Percentiles rank a stretch among this genome's conserved stretches.
phyloP scores from a whole-genome alignment of 1,284 basidiomycete species.

The Marasmius sp. region DNA sequence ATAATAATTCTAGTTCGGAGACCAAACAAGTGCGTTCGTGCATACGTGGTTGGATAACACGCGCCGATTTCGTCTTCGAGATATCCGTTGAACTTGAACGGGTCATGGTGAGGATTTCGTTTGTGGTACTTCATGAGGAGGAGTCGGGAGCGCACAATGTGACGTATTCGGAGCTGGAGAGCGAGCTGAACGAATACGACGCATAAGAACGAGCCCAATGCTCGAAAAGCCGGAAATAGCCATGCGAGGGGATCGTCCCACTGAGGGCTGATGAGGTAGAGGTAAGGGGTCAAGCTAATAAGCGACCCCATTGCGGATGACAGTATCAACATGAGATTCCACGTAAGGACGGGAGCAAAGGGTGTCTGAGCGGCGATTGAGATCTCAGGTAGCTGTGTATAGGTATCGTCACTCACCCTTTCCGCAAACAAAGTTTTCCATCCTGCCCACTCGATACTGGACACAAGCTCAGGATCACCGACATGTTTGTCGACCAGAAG shows the following conservation, averaged over 20 bases:
- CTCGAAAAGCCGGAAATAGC: neutral
- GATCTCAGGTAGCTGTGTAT: neutral
- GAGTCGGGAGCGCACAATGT: neutral
- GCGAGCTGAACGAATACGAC: neutral
- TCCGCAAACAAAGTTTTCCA: neutral
- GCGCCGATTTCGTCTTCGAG: too few species aligned
- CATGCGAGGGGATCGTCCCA: neutral
- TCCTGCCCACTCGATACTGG: neutral
- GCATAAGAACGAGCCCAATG: neutral
- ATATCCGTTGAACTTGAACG: neutral
- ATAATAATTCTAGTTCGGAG: too few species aligned
- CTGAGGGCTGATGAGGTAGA: neutral
- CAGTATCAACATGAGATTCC: neutral
- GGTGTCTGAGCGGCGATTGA: neutral
- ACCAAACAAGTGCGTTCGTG: too few species aligned
- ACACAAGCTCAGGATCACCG: neutral
- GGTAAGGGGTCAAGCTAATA: neutral
- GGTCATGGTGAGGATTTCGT: neutral
- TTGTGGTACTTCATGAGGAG: neutral
- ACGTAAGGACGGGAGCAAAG: neutral
- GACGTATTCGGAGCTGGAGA: neutral
- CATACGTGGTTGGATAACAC: too few species aligned
- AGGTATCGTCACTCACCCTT: neutral
- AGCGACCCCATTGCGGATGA: neutral
- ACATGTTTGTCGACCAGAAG: neutral